A percentile compares a stretch with the other conserved stretches of the same genome.
Conservation (phyloP, 148 eudicot genomes). For the Fagopyrum esculentum region DNA sequence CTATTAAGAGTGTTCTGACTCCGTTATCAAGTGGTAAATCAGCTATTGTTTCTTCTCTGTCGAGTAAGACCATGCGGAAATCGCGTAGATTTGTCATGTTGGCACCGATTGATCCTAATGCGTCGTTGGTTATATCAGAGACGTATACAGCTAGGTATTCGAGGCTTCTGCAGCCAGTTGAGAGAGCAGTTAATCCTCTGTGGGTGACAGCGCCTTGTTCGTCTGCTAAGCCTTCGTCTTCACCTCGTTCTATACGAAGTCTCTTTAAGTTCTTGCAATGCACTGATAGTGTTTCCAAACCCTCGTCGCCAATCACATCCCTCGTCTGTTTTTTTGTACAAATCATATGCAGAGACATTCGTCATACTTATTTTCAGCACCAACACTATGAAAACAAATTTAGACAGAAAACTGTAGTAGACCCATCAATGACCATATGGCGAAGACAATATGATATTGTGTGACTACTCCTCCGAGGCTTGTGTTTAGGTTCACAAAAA, state of each 20-base stretch:
- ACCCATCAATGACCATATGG: neutral
- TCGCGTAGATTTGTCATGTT: constrained; percentile 51
- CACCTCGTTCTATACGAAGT: constrained; percentile 84
- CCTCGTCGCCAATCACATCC: constrained; percentile 80
- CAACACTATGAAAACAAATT: neutral
- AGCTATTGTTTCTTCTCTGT: constrained; percentile 48
- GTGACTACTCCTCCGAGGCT: too few relatives aligned
- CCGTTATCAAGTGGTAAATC: constrained; percentile 93
- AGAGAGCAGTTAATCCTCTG: constrained; percentile 62
- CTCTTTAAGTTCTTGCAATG: constrained; percentile 63
- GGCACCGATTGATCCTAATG: constrained; percentile 54
- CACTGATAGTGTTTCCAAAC: constrained; percentile 58
- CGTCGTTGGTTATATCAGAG: constrained; percentile 72
- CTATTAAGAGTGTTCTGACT: constrained; percentile 60
- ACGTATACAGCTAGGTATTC: constrained; percentile 83
- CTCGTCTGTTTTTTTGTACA: constrained; percentile 46
- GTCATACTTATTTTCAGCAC: neutral
- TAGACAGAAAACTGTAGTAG: neutral
- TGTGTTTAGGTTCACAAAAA: too few relatives aligned
- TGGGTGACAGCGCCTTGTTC: constrained; percentile 78
- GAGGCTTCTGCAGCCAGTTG: constrained; percentile 66
- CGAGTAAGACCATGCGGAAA: constrained; percentile 85
- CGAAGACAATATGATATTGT: too few relatives aligned
- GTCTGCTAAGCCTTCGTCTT: constrained; percentile 59
- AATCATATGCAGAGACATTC: neutral